phyloP scores from a whole-genome alignment of 768 basidiomycete species.

The Mycena venus region DNA sequence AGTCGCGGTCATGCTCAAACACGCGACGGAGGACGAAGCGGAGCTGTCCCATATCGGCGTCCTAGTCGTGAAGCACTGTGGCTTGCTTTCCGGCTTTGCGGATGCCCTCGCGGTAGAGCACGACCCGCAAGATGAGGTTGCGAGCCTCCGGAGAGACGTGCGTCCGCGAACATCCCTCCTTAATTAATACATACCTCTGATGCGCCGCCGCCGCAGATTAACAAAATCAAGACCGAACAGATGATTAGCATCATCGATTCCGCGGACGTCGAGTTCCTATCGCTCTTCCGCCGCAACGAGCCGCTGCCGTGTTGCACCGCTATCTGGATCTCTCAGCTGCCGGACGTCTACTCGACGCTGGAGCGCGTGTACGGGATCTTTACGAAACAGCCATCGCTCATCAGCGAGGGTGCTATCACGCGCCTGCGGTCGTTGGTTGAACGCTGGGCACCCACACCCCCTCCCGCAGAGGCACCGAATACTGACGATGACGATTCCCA shows the following conservation, averaged over 20 bases:
- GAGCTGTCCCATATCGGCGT: conserved; percentile 16
- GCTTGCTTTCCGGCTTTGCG: background rate
- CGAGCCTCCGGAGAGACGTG: conserved; percentile 7
- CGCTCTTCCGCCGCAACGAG: conserved; percentile 12
- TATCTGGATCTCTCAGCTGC: conserved; percentile 21
- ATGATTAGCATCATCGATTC: background rate
- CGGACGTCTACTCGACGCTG: conserved; percentile 21
- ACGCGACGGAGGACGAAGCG: conserved; percentile 28
- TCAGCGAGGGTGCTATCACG: background rate
- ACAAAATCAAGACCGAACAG: conserved; percentile 14
- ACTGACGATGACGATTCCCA: no score
- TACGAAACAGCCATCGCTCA: background rate
- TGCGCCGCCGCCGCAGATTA: background rate
- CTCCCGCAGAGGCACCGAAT: background rate
- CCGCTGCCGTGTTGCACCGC: conserved; percentile 19
- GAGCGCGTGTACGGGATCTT: background rate
- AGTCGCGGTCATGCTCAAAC: conserved; percentile 10
- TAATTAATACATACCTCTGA: background rate
- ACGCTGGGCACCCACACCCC: conserved; percentile 29
- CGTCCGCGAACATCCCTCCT: background rate
- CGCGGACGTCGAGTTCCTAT: conserved; percentile 4
- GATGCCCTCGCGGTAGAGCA: background rate
- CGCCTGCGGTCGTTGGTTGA: conserved; percentile 5
- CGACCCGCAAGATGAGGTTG: background rate
- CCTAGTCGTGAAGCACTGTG: conserved; percentile 15